These are phyloP conservation scores for Podospora sp. DNA, from an alignment of 495 filamentous ascomycete species.

Conservation along the genomic window DNA sequence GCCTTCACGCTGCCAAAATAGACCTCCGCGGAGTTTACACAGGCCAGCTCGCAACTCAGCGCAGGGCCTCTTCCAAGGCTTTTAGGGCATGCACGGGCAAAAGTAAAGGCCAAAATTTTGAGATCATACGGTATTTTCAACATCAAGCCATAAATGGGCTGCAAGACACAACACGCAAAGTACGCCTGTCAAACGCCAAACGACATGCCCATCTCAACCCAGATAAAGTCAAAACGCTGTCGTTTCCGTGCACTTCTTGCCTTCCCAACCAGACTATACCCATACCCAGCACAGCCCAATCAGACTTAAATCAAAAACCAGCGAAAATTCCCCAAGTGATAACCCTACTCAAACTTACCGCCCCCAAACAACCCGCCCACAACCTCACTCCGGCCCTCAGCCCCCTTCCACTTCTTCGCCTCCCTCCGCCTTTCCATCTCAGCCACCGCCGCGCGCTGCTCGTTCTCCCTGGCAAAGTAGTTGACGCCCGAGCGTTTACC, in stretches of 20 bases:
- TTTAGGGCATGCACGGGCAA: no score
- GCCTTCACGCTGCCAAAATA: no score
- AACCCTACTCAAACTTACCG: conserved; percentile 50
- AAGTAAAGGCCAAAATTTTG: no score
- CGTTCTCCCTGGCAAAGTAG: conserved; percentile 76
- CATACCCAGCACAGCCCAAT: background rate
- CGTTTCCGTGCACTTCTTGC: background rate
- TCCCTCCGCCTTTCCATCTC: conserved; percentile 65
- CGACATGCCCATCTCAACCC: conserved; percentile 1
- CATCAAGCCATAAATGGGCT: no score
- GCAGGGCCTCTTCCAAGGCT: no score
- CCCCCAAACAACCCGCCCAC: conserved; percentile 56
- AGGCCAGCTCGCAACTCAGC: no score
- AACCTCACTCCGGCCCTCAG: conserved; percentile 49
- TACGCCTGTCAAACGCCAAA: background rate
- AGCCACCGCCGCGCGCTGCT: conserved; percentile 59
- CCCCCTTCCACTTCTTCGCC: conserved; percentile 69
- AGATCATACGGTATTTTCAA: no score
- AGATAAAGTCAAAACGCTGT: background rate
- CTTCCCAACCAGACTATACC: background rate
- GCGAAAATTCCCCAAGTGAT: background rate
- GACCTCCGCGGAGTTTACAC: no score
- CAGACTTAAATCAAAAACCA: background rate
- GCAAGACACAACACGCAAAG: no score
- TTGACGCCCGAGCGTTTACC: conserved; percentile 65